Evolutionary conservation across 768 basidiomycete species (phyloP).

Genomic region (Coprinopsis cinerea): DNA sequence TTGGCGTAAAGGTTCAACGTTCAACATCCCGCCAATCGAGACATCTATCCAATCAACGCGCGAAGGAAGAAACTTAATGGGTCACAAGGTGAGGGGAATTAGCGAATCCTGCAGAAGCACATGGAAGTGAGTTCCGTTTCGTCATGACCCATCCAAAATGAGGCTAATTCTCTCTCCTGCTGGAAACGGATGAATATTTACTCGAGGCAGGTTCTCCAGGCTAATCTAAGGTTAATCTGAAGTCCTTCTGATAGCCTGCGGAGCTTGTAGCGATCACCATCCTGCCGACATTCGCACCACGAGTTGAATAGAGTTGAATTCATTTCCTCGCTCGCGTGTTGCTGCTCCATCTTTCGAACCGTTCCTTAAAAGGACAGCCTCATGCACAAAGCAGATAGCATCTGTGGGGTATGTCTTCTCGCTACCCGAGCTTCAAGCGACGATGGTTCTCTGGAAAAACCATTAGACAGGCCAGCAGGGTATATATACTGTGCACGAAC

Average conservation of each 20-base stretch:
- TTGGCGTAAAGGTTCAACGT: no score
- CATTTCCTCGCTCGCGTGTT: neutral
- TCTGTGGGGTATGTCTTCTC: neutral
- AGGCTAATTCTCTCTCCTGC: no score
- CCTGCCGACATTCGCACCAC: neutral
- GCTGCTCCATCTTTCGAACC: neutral
- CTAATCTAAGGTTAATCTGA: constrained; percentile 1
- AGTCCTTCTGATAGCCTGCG: neutral
- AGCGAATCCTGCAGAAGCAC: no score
- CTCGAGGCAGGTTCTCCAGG: neutral
- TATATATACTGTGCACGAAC: neutral
- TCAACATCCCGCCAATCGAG: no score
- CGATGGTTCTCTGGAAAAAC: neutral
- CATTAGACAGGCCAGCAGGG: neutral
- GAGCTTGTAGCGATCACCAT: neutral
- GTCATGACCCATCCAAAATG: no score
- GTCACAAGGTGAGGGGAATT: no score
- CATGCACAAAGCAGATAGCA: neutral
- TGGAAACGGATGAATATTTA: neutral
- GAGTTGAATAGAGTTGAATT: neutral
- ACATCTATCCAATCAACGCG: no score
- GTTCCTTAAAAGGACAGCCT: neutral
- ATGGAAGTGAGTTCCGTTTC: no score
- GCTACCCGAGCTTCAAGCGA: constrained; percentile 9
- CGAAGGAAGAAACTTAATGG: no score